Conservation (phyloP, 2,329 filamentous ascomycete species). For the Tolypocladium amazonense region DNA sequence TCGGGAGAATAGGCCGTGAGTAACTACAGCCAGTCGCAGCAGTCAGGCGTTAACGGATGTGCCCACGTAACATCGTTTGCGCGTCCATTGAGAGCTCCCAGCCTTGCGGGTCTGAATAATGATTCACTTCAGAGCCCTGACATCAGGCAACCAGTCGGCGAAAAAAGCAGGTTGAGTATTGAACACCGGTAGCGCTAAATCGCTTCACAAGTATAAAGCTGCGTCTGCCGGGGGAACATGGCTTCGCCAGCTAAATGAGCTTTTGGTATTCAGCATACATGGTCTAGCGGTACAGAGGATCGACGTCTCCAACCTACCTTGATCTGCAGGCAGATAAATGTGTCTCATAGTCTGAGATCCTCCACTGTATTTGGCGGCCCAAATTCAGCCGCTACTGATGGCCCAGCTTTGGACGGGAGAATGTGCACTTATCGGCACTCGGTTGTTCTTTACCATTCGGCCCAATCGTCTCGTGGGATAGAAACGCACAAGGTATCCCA, state of each 20-base stretch:
- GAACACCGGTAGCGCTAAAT: neutral
- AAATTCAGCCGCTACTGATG: neutral
- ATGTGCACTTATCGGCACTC: neutral
- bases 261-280: neutral
- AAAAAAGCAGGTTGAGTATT: neutral
- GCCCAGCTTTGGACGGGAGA: neutral
- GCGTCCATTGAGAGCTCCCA: too few species aligned
- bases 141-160: neutral
- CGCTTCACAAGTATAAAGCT: neutral
- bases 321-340: neutral
- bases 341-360: neutral
- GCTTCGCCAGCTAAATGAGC: neutral
- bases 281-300: neutral
- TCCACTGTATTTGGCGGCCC: neutral
- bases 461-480: constrained; percentile 16
- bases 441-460: constrained; percentile 13
- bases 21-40: too few species aligned
- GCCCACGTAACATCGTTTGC: too few species aligned
- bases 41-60: too few species aligned
- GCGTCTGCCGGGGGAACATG: neutral
- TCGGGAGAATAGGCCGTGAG: too few species aligned
- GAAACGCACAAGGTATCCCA: constrained; percentile 22
- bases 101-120: neutral
- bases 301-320: neutral
- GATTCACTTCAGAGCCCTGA: neutral